These are phyloP conservation scores for Sesbania bispinosa DNA, from an alignment of 306 rosid species.

Conservation along the genomic window DNA sequence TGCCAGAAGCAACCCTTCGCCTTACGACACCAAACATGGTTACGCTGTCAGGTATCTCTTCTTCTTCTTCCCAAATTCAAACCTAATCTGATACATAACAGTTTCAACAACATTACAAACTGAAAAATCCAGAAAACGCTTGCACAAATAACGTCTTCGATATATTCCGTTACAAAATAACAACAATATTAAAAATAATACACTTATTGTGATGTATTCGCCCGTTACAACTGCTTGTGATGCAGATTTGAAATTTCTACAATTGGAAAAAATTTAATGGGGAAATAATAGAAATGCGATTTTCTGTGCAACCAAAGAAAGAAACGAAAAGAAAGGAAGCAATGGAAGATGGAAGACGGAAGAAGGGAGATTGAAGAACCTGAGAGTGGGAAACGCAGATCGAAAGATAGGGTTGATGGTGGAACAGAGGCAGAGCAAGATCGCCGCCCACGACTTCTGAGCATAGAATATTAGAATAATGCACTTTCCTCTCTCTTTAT, in stretches of 20 bases:
- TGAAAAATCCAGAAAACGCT: background rate
- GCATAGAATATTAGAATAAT: background rate
- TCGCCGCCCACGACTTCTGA: conserved; percentile 17
- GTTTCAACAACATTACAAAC: background rate
- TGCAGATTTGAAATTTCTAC: background rate
- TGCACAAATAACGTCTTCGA: background rate
- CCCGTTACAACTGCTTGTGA: background rate
- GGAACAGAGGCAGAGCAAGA: background rate
- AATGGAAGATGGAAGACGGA: too few species aligned
- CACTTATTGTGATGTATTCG: background rate
- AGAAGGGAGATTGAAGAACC: background rate
- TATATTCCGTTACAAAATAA: background rate
- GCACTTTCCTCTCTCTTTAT: background rate
- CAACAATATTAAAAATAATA: background rate
- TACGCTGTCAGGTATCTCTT: background rate
- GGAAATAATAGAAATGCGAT: background rate
- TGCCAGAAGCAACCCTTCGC: conserved; percentile 70
- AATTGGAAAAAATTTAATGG: background rate
- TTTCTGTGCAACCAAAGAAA: too few species aligned
- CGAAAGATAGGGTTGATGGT: background rate
- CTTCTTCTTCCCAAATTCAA: conserved; percentile 1
- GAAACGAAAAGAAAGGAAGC: too few species aligned
- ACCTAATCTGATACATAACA: conserved; percentile 22
- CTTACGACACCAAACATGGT: conserved; percentile 59
- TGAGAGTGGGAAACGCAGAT: background rate